These are phyloP conservation scores for Cystobasidiaceae sp. DNA, from an alignment of 1,284 basidiomycete species.

Conservation along the genomic window DNA sequence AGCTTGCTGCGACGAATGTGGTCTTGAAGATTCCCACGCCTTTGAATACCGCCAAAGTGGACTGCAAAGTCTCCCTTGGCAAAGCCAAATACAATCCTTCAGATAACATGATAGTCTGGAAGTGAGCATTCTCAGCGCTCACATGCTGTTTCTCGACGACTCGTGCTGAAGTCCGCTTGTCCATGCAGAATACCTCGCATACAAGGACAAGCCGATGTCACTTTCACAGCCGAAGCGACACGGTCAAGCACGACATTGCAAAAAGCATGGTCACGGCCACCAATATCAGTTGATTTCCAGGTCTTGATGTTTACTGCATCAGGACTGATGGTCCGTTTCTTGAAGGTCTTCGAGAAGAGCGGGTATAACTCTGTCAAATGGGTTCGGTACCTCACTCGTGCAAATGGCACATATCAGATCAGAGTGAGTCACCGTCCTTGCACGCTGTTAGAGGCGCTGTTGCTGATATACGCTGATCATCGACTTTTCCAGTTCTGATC, in stretches of 20 bases:
- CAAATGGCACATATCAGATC: slow-evolving; percentile 77
- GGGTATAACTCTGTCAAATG: slow-evolving; percentile 59
- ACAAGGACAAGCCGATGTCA: slow-evolving; percentile 86
- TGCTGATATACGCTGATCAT: not conserved
- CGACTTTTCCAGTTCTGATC: too few species aligned
- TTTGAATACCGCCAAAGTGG: slow-evolving; percentile 83
- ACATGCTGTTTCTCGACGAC: not conserved
- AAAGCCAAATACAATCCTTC: slow-evolving; percentile 96
- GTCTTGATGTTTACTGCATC: slow-evolving; percentile 98
- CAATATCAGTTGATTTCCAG: slow-evolving; percentile 95
- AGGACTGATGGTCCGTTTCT: slow-evolving; percentile 88
- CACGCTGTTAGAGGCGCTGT: not conserved
- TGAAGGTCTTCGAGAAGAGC: slow-evolving; percentile 96
- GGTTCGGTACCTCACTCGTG: slow-evolving; percentile 62
- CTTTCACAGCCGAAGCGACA: slow-evolving; percentile 74
- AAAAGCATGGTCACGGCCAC: slow-evolving; percentile 94
- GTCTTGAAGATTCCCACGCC: slow-evolving; percentile 93
- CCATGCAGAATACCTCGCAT: slow-evolving; percentile 71
- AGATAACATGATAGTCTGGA: slow-evolving; percentile 96
- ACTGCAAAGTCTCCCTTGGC: slow-evolving; percentile 82
- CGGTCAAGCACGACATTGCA: slow-evolving; percentile 79
- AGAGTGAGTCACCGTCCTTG: not conserved
- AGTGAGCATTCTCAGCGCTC: slow-evolving; percentile 59
- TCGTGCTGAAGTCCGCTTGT: not conserved
- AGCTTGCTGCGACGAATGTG: slow-evolving; percentile 88